A percentile compares a stretch with the other conserved stretches of the same genome.
phyloP scores from a whole-genome alignment of 345 rosid species.

The Reutealis trisperma region DNA sequence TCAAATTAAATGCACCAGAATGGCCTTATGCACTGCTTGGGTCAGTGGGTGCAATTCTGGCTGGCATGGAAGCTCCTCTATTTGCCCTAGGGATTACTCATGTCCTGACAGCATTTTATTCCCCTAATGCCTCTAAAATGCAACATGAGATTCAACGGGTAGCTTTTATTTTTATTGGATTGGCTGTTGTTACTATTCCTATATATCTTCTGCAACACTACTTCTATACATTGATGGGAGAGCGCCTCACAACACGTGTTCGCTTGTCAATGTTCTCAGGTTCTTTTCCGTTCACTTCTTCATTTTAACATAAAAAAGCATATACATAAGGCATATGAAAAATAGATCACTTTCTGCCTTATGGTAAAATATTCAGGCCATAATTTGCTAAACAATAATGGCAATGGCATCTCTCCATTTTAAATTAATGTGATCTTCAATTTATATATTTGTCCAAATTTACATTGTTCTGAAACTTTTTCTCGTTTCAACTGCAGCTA shows the following conservation, averaged over 20 bases:
- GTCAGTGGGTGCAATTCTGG: constrained; percentile 70
- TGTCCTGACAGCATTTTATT: constrained; percentile 63
- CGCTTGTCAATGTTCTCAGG: constrained; percentile 77
- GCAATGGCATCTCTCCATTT: no score
- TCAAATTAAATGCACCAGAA: constrained; percentile 75
- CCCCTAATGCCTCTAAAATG: constrained; percentile 41
- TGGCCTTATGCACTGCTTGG: constrained; percentile 85
- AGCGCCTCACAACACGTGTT: constrained; percentile 70
- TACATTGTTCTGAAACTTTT: constrained; percentile 8
- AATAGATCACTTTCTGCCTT: no score
- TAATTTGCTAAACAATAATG: no score
- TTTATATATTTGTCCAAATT: neutral
- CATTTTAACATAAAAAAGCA: neutral
- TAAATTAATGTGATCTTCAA: no score
- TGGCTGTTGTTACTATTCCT: constrained; percentile 55
- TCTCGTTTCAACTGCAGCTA: constrained; percentile 51
- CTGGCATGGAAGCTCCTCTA: constrained; percentile 71
- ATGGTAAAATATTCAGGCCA: no score
- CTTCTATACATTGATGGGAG: constrained; percentile 85
- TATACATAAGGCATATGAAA: no score
- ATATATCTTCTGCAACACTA: constrained; percentile 71
- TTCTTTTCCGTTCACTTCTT: constrained; percentile 22
- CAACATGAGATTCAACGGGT: constrained; percentile 49
- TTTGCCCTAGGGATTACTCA: constrained; percentile 74
- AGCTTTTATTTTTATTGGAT: constrained; percentile 49